A percentile compares a stretch with the other conserved stretches of the same genome.
Conservation (phyloP, 2,329 filamentous ascomycete genomes). For the Cercospora nicotianae region DNA sequence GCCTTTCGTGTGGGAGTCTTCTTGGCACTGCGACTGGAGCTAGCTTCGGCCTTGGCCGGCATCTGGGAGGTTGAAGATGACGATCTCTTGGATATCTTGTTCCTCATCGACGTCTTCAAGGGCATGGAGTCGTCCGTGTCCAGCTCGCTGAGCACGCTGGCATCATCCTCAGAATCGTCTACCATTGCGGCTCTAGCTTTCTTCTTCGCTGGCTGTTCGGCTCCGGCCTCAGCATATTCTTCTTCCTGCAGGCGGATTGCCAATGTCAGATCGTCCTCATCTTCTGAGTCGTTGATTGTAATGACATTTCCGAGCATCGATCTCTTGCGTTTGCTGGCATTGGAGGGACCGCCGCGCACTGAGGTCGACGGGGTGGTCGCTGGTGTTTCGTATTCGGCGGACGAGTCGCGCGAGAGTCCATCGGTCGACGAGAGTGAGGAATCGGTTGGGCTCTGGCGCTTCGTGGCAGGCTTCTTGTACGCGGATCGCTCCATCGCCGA, state of each 20-base stretch:
- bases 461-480: slow-evolving; percentile 23
- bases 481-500: slow-evolving; percentile 24
- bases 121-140: slow-evolving; percentile 22
- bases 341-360: slow-evolving; percentile 32
- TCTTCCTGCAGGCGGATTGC: slow-evolving; percentile 39
- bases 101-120: slow-evolving; percentile 8
- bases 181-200: slow-evolving; percentile 28
- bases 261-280: slow-evolving; percentile 35
- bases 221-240: slow-evolving; percentile 34
- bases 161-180: slow-evolving; percentile 35
- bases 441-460: slow-evolving; percentile 26
- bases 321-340: slow-evolving; percentile 36
- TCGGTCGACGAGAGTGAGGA: slow-evolving; percentile 28
- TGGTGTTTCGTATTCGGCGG: slow-evolving; percentile 60
- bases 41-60: slow-evolving; percentile 21
- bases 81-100: neutral
- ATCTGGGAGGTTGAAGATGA: slow-evolving; percentile 12
- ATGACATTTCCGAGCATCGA: slow-evolving; percentile 31
- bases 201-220: slow-evolving; percentile 30
- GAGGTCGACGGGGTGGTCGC: slow-evolving; percentile 59
- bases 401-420: slow-evolving; percentile 43
- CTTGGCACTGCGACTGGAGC: slow-evolving; percentile 20
- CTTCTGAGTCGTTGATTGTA: slow-evolving; percentile 32
- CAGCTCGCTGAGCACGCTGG: slow-evolving; percentile 36
- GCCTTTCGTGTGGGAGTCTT: slow-evolving; percentile 27